Evolutionary conservation across 140 eudicot genomes (phyloP), one percentile per base, ranked within the genome.

Genomic region (Erigeron philadelphicus): DNA sequence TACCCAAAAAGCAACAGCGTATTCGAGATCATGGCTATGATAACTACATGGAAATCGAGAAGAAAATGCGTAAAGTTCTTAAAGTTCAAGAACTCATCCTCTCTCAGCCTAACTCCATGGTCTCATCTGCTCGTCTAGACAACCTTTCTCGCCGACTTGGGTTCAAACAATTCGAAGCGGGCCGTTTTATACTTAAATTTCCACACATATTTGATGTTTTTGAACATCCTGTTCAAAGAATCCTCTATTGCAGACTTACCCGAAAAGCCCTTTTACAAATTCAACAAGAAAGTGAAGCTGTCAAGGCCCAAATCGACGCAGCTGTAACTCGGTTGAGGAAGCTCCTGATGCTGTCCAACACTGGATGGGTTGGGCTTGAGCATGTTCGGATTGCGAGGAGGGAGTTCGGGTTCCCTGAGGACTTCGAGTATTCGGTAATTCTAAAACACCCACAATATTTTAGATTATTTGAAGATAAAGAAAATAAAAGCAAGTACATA

Each of bases 181-280:
- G 85, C 0, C 73, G 78, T 17, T 89, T 93, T 19, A 73, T 89
- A 13, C 95, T 93, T 66, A 93, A 89, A 57, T 86, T 79, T 67
- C 99, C 99, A 0, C 94, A 86, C 44, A 81, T 93, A 45, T 93
- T 93, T 21, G 97, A 93, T 45, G 78, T 93, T 6, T 94, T 85
- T 23, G 99, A 94, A 31, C 99, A 89, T 82, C 99, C 97, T 0
- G 99, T 94, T 75, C 97, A 87, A 75, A 69, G 99, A 64, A 83
- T 94, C 21, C 89, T 94, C 44, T 89, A 89, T 53, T 85, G 91
- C 66, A 69, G 99, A 46, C 83, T 94, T 8, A 74, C 97, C 6
- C 73, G 93, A 44, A 89, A 83, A 70, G 95, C 95, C 16, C 72
- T 53, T 17, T 25, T 64, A 11, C 97, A 94, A 73, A 89, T 94